Evolutionary conservation across 352 stramenopile species (phyloP).

Genomic region (Phytophthora pini): DNA sequence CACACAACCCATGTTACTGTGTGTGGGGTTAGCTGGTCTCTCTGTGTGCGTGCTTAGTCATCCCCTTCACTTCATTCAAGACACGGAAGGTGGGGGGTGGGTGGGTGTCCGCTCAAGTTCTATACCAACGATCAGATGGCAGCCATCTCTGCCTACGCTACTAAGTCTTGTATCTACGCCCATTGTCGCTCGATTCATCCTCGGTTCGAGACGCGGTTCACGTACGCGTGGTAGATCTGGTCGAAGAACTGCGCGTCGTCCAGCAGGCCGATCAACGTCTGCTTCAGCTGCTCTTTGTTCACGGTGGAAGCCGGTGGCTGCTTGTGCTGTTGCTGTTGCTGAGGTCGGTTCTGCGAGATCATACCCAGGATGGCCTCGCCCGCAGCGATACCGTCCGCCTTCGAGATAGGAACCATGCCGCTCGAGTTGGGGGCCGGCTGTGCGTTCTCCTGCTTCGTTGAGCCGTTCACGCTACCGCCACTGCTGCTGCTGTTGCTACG

Average conservation of each 20-base stretch:
- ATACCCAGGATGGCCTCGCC: constrained; percentile 87
- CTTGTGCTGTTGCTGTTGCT: constrained; percentile 41
- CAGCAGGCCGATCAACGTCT: constrained; percentile 80
- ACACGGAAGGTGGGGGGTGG: constrained; percentile 6
- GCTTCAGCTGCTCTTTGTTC: constrained; percentile 89
- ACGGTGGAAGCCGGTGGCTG: constrained; percentile 41
- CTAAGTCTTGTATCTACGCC: constrained; percentile 26
- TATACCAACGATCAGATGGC: constrained; percentile 38
- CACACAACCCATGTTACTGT: constrained; percentile 30
- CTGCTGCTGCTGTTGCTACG: constrained; percentile 40
- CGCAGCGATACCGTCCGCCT: constrained; percentile 80
- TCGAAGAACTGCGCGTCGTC: constrained; percentile 89
- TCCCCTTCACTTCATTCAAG: constrained; percentile 10
- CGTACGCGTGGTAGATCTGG: constrained; percentile 89
- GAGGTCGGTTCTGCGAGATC: constrained; percentile 60
- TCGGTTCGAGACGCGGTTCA: constrained; percentile 64
- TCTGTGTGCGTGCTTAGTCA: constrained; percentile 12
- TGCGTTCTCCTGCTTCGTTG: constrained; percentile 31
- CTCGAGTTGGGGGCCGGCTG: constrained; percentile 23
- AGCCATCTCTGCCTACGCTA: constrained; percentile 35
- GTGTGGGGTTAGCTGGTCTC: constrained; percentile 27
- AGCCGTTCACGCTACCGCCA: constrained; percentile 33
- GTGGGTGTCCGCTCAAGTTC: constrained; percentile 34
- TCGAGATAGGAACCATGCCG: constrained; percentile 74
- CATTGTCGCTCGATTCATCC: constrained; percentile 34